Evolutionary conservation across 441 rosid genomes (phyloP), one percentile per base, ranked within the genome.

Genomic region (Aleurites moluccanus): DNA sequence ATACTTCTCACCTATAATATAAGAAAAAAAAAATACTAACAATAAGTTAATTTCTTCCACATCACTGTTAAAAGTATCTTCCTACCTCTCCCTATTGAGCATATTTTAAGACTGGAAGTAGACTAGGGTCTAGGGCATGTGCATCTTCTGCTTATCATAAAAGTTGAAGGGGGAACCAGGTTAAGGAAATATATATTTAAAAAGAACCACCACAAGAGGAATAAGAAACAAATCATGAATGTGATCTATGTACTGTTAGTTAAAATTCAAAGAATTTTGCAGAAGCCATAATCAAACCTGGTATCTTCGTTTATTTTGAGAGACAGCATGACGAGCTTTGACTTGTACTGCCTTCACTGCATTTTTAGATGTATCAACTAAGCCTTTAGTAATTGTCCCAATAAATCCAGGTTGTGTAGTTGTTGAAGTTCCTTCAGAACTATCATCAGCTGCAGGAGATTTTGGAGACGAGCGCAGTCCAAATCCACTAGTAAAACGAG

Each of bases 271-370:
- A 64, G 2, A 50, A 69, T 1, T 27, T 64, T 21, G 62, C 61
- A 74, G 69, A 59, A 69, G 25, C 23, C 42, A 64, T 38, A 63
- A 61, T 27, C 77, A 60, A 72, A 93, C 99, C 99, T 92, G 97
- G 77, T 90, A 93, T 89, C 99, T 87, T 79, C 99, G 85, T 83
- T 93, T 96, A 82, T 96, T 96, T 83, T 96, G 99, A 11, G 99
- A 96, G 70, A 93, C 98, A 77, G 87, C 97, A 80, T 96, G 99
- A 8, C 99, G 86, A 75, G 99, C 99, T 90, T 89, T 96, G 79
- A 92, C 97, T 82, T 93, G 98, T 18, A 96, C 97, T 21, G 97
- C 99, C 88, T 92, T 96, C 69, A 93, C 99, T 38, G 99, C 98
- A 85, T 83, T 92, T 85, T 89, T 93, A 23, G 98, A 96, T 23